These are phyloP conservation scores for Lolium rigidum DNA, from an alignment of 176 grass and related monocot genomes.

Conservation along the genomic window DNA sequence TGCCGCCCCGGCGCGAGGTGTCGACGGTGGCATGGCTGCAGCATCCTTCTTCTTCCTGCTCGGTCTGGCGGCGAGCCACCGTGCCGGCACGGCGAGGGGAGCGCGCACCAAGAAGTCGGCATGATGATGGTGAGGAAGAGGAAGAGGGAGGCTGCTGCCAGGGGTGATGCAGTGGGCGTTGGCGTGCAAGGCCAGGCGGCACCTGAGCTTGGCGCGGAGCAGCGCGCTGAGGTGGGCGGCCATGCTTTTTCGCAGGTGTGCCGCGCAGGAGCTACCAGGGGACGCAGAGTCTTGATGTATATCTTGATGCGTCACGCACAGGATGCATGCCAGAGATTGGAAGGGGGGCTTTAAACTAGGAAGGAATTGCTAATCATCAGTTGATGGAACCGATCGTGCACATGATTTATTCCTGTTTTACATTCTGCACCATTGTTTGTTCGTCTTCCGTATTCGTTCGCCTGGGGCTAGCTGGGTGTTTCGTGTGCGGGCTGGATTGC, in stretches of 20 bases:
- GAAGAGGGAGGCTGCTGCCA: neutral
- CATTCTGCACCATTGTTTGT: too few species aligned
- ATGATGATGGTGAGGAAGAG: neutral
- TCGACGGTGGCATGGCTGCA: constrained; percentile 29
- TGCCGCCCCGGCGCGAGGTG: neutral
- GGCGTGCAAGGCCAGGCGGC: neutral
- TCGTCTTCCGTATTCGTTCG: too few species aligned
- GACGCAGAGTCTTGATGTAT: too few species aligned
- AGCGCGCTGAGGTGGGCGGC: neutral
- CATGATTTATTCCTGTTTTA: too few species aligned
- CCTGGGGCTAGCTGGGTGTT: too few species aligned
- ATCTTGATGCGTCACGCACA: too few species aligned
- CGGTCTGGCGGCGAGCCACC: constrained; percentile 49
- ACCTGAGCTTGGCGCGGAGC: neutral
- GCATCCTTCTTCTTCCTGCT: constrained; percentile 48
- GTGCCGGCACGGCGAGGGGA: neutral
- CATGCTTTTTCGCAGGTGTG: neutral
- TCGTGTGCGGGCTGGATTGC: too few species aligned
- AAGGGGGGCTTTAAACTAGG: too few species aligned
- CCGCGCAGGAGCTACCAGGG: too few species aligned
- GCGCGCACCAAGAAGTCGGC: neutral
- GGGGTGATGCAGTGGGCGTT: neutral
- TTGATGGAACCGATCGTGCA: too few species aligned
- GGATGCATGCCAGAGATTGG: too few species aligned
- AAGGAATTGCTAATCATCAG: too few species aligned